A percentile compares a stretch with the other conserved stretches of the same genome.
Evolutionary conservation across 208 protist genomes (phyloP).

Genomic region (Trypanosoma boissoni): DNA sequence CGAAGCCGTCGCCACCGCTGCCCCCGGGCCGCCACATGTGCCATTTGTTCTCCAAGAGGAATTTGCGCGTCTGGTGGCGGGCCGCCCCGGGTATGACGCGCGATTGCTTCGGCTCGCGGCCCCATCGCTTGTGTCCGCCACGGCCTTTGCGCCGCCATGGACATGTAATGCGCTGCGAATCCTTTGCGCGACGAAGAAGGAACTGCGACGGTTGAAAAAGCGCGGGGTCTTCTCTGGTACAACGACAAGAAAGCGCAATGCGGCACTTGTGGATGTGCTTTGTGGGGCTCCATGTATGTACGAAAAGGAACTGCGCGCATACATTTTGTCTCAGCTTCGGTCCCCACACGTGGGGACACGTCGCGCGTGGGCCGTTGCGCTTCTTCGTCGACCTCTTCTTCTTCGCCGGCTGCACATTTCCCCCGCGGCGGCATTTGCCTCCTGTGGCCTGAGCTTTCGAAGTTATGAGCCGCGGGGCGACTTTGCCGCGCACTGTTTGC

Average conservation of each 20-base stretch:
- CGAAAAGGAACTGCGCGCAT: conserved; percentile 1
- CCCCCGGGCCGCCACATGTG: conserved; percentile 6
- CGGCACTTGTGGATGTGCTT: conserved; percentile 3
- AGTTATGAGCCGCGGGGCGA: conserved; percentile 20
- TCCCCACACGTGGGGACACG: conserved; percentile 16
- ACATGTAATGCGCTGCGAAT: conserved; percentile 14
- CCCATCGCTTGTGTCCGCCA: conserved; percentile 1
- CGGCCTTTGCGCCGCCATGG: conserved; percentile 14
- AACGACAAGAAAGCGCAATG: too few relatives aligned
- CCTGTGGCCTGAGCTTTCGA: conserved; percentile 37
- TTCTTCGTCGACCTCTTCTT: conserved; percentile 36
- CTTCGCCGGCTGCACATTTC: conserved; percentile 35
- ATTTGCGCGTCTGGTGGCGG: conserved; percentile 17
- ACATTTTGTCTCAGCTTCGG: conserved; percentile 22
- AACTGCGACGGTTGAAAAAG: conserved; percentile 14
- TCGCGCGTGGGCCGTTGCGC: conserved; percentile 14
- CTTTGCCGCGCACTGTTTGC: conserved; percentile 32
- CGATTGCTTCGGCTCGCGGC: conserved; percentile 15
- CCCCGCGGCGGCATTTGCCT: conserved; percentile 27
- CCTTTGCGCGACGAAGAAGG: conserved; percentile 21
- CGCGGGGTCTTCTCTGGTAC: not conserved
- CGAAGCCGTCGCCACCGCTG: conserved; percentile 13
- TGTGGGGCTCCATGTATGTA: too few relatives aligned
- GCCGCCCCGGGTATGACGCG: conserved; percentile 16
- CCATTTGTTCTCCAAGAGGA: conserved; percentile 26